These are phyloP conservation scores for Gnaphalium uliginosum DNA, from an alignment of 129 eudicot genomes.

Conservation along the genomic window DNA sequence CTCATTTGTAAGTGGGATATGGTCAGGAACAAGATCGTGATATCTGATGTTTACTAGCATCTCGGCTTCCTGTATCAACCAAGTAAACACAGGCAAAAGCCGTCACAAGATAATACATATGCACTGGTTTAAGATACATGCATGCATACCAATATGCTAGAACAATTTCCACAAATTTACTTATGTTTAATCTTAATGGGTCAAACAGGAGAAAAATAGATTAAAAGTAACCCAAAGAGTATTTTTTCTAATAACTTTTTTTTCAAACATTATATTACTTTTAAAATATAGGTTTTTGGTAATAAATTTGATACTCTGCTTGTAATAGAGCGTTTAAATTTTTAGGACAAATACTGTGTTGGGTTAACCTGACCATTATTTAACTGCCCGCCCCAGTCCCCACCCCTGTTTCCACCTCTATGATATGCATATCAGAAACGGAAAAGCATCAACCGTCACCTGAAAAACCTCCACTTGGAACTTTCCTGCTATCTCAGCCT, in stretches of 20 bases:
- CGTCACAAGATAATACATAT: background rate
- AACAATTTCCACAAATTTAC: background rate
- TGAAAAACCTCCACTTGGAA: slow-evolving; percentile 35
- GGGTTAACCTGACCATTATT: background rate
- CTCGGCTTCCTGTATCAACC: slow-evolving; percentile 37
- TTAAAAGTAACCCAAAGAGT: background rate
- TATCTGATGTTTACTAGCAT: slow-evolving; percentile 39
- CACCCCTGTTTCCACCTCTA: background rate
- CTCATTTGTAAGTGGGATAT: slow-evolving; percentile 36
- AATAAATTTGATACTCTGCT: background rate
- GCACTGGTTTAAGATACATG: background rate
- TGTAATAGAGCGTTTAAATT: too few species aligned
- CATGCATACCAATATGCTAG: background rate
- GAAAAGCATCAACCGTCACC: slow-evolving; percentile 17
- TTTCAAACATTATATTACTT: background rate
- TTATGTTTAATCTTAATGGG: background rate
- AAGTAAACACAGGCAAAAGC: background rate
- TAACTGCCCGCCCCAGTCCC: too few species aligned
- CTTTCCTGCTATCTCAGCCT: slow-evolving; percentile 33
- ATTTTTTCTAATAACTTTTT: background rate
- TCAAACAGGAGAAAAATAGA: background rate
- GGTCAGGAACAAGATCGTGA: slow-evolving; percentile 43
- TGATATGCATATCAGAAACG: background rate
- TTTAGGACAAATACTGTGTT: background rate
- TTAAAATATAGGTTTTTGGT: background rate